Percentiles rank a stretch among this genome's conserved stretches.
These are phyloP conservation scores for Boletus insuetus DNA, from an alignment of 768 basidiomycete genomes.

Conservation along the genomic window DNA sequence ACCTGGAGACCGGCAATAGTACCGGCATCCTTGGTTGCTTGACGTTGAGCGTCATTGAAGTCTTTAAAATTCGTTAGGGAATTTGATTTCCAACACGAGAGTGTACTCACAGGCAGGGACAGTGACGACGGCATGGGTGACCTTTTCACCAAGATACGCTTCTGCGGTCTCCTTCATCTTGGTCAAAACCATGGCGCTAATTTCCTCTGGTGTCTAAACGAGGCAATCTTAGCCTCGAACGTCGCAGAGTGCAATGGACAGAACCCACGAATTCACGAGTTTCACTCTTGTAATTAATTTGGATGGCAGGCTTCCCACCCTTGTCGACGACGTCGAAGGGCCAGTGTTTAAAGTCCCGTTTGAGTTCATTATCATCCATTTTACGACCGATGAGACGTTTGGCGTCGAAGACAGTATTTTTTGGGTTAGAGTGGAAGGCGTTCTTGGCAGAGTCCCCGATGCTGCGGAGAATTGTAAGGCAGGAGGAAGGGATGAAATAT, in stretches of 20 bases:
- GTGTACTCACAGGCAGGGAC: slow-evolving; percentile 84
- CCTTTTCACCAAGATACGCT: slow-evolving; percentile 93
- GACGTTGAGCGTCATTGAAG: slow-evolving; percentile 99
- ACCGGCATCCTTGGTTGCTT: slow-evolving; percentile 98
- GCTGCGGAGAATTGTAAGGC: slow-evolving; percentile 14
- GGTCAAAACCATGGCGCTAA: slow-evolving; percentile 89
- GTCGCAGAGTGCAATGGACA: not conserved
- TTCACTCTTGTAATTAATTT: slow-evolving; percentile 77
- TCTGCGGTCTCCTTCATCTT: slow-evolving; percentile 99
- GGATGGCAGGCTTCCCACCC: slow-evolving; percentile 75
- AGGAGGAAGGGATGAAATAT: not conserved
- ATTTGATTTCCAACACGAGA: not conserved
- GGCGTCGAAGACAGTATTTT: slow-evolving; percentile 95
- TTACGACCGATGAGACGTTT: slow-evolving; percentile 93
- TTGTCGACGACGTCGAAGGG: slow-evolving; percentile 82
- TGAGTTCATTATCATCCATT: slow-evolving; percentile 74
- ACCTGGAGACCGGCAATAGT: slow-evolving; percentile 92
- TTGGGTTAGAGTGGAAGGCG: slow-evolving; percentile 85
- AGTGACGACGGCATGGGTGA: slow-evolving; percentile 96
- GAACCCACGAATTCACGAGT: slow-evolving; percentile 75
- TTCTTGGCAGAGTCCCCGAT: slow-evolving; percentile 98
- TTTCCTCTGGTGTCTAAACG: slow-evolving; percentile 84
- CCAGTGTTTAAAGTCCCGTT: slow-evolving; percentile 88
- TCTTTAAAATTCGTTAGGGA: slow-evolving; percentile 50
- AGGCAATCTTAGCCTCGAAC: not conserved